phyloP scores from a whole-genome alignment of 2,329 filamentous ascomycete species.

The Aspergillus flavus region DNA sequence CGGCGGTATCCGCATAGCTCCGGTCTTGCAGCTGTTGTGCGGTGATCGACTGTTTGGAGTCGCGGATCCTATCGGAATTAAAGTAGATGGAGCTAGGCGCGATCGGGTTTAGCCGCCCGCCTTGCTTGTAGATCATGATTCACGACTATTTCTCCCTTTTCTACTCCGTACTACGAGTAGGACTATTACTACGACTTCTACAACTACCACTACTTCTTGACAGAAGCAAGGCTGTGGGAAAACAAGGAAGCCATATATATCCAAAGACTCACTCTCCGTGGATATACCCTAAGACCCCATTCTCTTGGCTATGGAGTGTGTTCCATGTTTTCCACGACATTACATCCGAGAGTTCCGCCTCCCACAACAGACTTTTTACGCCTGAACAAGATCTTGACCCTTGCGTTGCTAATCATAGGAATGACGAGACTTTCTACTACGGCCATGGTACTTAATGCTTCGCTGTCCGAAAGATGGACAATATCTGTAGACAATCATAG shows the following conservation, averaged over 20 bases:
- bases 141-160: background rate
- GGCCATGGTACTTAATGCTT: background rate
- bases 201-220: background rate
- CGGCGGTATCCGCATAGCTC: conserved; percentile 8
- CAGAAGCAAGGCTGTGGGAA: background rate
- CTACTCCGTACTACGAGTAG: too few species aligned
- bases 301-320: background rate
- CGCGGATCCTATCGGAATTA: background rate
- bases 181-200: too few species aligned
- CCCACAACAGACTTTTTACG: background rate
- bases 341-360: background rate
- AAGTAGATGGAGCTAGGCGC: background rate
- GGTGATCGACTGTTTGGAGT: background rate
- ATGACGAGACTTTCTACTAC: background rate
- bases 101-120: background rate
- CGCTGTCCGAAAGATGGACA: too few species aligned
- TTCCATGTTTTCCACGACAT: background rate
- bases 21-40: background rate
- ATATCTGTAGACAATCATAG: background rate
- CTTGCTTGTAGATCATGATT: background rate
- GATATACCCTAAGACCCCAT: background rate
- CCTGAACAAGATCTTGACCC: background rate
- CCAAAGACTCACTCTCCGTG: too few species aligned
- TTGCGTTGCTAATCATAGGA: background rate
- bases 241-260: background rate